Evolutionary conservation across 2,329 filamentous ascomycete genomes (phyloP), one percentile per base, ranked within the genome.

Genomic region (Cladorrhinum sp.): DNA sequence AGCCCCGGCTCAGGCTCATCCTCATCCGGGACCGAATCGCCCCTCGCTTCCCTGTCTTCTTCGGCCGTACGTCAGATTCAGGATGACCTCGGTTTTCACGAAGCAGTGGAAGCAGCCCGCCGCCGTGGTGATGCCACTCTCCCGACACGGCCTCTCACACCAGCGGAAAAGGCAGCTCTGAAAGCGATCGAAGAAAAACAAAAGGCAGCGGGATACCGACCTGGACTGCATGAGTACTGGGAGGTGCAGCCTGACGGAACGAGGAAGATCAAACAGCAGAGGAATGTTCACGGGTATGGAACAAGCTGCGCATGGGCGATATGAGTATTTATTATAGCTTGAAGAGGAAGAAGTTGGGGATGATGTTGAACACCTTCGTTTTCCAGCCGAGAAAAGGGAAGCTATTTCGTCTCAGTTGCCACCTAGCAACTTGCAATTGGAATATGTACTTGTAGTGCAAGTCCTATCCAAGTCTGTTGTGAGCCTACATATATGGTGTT

Each of bases 221-320:
- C 53, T 20, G 53, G 53, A 6, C n/a, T 56, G 23, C 12, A 25
- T 12, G 53, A 56, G 27, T 56, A 56, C 24, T 27, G 18, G 18
- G 53, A 56, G 36, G 24, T 56, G 9, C 29, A 36, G 27, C 53
- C 53, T 10, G 53, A 56, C n/a, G 53, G 53, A 13, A 56, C 32
- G 2, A 27, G 53, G 9, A 56, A 56, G 53, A 56, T 56, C 7
- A 27, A 36, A n/a, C 8, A 22, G 22, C 53, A 56, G 22, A 56
- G 20, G 36, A 56, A 56, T 36, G 8, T 23, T 36, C 7, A 16
- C 12, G 32, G 3, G 3, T 36, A 16, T 9, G 32, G 32, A 12
- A 36, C 8, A 2, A 36, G 9, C 12, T 3, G 32, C 2, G 32
- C 16, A 10, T 36, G 32, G 32, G 32, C 32, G 3, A 12, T 36